Conservation (phyloP, 805 yeast species). For the Starmerella ratchasimensis region DNA sequence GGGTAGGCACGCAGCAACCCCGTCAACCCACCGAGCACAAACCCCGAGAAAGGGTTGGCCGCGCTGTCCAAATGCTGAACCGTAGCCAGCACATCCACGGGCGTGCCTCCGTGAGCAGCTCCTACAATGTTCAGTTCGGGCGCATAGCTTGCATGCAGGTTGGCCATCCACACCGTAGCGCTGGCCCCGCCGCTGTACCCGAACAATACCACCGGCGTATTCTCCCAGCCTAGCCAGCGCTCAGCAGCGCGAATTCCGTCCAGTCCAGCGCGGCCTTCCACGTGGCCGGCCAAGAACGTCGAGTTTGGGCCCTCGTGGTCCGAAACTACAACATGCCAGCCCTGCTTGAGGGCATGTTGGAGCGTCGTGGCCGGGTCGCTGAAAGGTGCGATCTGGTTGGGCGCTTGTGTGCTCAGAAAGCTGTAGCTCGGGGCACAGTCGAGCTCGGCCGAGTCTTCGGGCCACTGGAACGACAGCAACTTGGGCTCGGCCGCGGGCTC, state of each 20-base stretch:
- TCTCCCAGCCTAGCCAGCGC: background rate
- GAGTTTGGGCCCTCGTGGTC: slow-evolving; percentile 25
- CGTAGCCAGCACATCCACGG: slow-evolving; percentile 13
- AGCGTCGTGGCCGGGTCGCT: slow-evolving; percentile 5
- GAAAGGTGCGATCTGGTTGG: slow-evolving; percentile 3
- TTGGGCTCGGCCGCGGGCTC: slow-evolving; percentile 9
- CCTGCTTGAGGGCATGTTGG: slow-evolving; percentile 11
- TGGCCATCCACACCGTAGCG: slow-evolving; percentile 24
- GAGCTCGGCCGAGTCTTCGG: slow-evolving; percentile 19
- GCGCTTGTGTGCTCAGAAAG: slow-evolving; percentile 10
- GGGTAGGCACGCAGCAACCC: slow-evolving; percentile 21
- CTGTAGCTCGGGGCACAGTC: slow-evolving; percentile 21
- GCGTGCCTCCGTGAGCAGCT: slow-evolving; percentile 15
- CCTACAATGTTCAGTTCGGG: slow-evolving; percentile 22
- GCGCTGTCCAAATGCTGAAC: slow-evolving; percentile 10
- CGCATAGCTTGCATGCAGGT: slow-evolving; percentile 20
- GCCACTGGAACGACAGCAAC: slow-evolving; percentile 19
- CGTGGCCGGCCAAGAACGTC: slow-evolving; percentile 22
- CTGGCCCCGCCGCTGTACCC: slow-evolving; percentile 14
- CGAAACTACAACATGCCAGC: slow-evolving; percentile 16
- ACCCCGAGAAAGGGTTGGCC: slow-evolving; percentile 16
- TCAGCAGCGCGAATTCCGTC: slow-evolving; percentile 21
- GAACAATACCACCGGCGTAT: slow-evolving; percentile 3
- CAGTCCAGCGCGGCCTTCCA: slow-evolving; percentile 21
- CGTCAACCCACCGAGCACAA: slow-evolving; percentile 18